Evolutionary conservation across 306 rosid genomes (phyloP), one percentile per base, ranked within the genome.

Genomic region (Acmispon strigosus): DNA sequence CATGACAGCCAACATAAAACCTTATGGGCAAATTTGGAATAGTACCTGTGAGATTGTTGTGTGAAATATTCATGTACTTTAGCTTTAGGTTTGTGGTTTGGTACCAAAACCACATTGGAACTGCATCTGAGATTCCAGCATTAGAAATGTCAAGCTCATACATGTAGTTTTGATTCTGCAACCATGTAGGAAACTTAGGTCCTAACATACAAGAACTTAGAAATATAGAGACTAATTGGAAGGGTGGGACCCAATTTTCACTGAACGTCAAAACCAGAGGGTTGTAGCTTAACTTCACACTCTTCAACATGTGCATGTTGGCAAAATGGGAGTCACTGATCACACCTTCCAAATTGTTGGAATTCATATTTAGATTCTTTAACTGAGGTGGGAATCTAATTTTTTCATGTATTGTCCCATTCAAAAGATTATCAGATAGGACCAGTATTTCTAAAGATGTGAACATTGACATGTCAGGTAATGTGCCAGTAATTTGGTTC

Each of bases 101-200:
- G 7, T 5, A 7, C 75, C 70, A 62, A 62, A 62, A 62, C 69
- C 53, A 62, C 34, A 54, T 13, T 9, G 75, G 75, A 39, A 70
- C 43, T 7, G 17, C 4, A 56, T 27, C 49, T 4, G 58, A 44
- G 12, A 71, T 58, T 4, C 19, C 20, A 45, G 11, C 49, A 58
- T 15, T 0, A 11, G 68, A 57, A 58, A 43, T 45, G 11, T 56
- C 76, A 1, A 56, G 4, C 5, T 0, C 2, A 0, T 0, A 0
- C 6, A 71, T 8, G 5, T 59, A 2, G 5, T 7, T 58, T 57
- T 70, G 66, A 70, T 14, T 56, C 7, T 42, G 43, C 0, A 70
- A 9, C 76, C 75, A 69, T 37, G 19, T 53, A 4, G 74, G 74
- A 20, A 69, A 69, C 4, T 14, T 18, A 69, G 74, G 64, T 5